A percentile compares a stretch with the other conserved stretches of the same genome.
phyloP scores from a whole-genome alignment of 306 rosid species.

The Crataegus laevigata region DNA sequence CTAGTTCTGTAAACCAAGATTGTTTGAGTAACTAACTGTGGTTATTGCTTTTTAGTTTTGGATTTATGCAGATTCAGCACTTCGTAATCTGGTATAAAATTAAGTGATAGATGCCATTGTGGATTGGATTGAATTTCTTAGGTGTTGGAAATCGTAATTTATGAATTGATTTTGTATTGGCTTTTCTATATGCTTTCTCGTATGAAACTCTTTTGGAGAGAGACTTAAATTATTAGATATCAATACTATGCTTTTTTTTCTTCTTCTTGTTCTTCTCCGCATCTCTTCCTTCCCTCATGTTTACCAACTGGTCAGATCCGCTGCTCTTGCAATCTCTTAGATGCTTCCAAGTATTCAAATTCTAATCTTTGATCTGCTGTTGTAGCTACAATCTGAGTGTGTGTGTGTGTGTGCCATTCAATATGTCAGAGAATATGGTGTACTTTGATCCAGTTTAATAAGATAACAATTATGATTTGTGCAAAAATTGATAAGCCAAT shows the following conservation, averaged over 20 bases:
- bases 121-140: not conserved
- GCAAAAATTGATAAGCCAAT: not conserved
- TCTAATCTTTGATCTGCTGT: not conserved
- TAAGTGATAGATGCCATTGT: not conserved
- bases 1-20: not conserved
- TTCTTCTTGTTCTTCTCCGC: not conserved
- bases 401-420: too few relatives aligned
- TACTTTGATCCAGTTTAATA: too few relatives aligned
- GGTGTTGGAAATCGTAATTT: not conserved
- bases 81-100: not conserved
- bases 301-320: too few relatives aligned
- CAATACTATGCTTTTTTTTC: not conserved
- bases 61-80: not conserved
- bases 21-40: not conserved
- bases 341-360: not conserved
- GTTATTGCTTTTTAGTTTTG: not conserved
- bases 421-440: too few relatives aligned
- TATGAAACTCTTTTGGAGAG: not conserved
- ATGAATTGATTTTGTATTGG: not conserved
- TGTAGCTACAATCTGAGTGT: not conserved
- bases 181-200: not conserved
- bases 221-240: not conserved
- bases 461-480: too few relatives aligned
- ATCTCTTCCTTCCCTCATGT: not conserved
- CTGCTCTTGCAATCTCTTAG: not conserved